Percentiles rank a stretch among this genome's conserved stretches.
phyloP scores from a whole-genome alignment of 2,329 filamentous ascomycete genomes.

The Ciborinia camelliae region DNA sequence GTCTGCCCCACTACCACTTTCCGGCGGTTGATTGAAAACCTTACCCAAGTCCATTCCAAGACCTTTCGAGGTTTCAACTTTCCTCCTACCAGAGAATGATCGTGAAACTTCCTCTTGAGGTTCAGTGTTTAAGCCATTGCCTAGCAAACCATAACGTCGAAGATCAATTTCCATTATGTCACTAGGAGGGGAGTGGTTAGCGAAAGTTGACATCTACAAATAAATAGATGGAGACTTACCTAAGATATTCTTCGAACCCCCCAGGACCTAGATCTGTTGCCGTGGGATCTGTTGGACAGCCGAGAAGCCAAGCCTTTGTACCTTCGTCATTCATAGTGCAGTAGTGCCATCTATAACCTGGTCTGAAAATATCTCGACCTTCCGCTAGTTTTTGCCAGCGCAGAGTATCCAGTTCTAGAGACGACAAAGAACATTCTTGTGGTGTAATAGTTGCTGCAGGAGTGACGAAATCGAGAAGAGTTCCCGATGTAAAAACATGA shows the following conservation, averaged over 20 bases:
- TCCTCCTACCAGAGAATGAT: conserved; percentile 43
- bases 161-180: conserved; percentile 94
- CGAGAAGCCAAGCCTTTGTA: conserved; percentile 95
- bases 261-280: conserved; percentile 64
- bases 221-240: conserved; percentile 31
- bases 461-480: conserved; percentile 89
- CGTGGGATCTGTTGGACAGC: conserved; percentile 73
- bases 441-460: conserved; percentile 83
- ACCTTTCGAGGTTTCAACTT: conserved; percentile 57
- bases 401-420: conserved; percentile 79
- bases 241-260: conserved; percentile 84
- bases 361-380: conserved; percentile 86
- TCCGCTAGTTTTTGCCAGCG: conserved; percentile 95
- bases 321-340: conserved; percentile 94
- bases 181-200: conserved; percentile 40
- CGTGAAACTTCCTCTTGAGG: conserved; percentile 48
- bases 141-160: conserved; percentile 83
- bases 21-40: conserved; percentile 82
- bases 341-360: conserved; percentile 96
- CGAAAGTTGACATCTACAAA: background rate
- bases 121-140: conserved; percentile 66
- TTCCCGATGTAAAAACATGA: conserved; percentile 90
- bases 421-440: conserved; percentile 85
- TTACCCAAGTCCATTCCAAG: conserved; percentile 82
- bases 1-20: conserved; percentile 81